Base-by-base conservation (phyloP, 1,284 basidiomycete species). In the Rugosomyces carneus region DNA sequence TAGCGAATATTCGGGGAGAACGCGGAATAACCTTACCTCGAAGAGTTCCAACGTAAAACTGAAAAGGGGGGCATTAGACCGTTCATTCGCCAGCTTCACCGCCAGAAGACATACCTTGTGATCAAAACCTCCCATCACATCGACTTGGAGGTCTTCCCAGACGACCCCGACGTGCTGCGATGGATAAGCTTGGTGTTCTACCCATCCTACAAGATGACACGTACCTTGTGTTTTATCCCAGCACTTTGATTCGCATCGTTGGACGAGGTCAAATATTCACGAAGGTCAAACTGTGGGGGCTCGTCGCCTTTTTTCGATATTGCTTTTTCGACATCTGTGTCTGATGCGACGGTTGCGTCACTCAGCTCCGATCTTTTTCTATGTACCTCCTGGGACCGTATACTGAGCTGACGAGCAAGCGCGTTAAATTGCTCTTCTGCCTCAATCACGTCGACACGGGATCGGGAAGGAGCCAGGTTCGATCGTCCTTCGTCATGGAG, bases 221-320 rank as follows among this genome's bases (percentile, higher is more conserved):
- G 31, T 38, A 70, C 71, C 63, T 94, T 94, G 63, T 84, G 82
- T 56, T 81, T 80, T 57, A 93, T 85, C 3, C 88, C 89, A 5
- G 84, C 82, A 21, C 70, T 63, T 50, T 89, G 80, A 47, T 76
- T 71, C 5, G 76, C 76, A 49, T 84, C 77, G 54, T 83, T 82
- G 21, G 77, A 81, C 1, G 80, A 78, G 7, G 77, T 72, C 13
- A 95, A 73, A 57, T 89, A 92, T 43, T 85, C 85, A 24, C 79
- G 76, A 6, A 94, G 73, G 62, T 90, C 78, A 57, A 90, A 91
- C 2, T 45, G 51, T 13, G 63, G 60, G 1, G 40, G 26, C 18
- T 46, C 29, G 58, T 71, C 56, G 1, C 55, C 54, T 18, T 55
- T 54, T 8, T 65, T 75, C 53, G 80, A 76, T 57, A 82, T 78